Percentiles rank a stretch among this genome's conserved stretches.
phyloP scores from a whole-genome alignment of 2,329 filamentous ascomycete genomes.

The Botryotinia convoluta region DNA sequence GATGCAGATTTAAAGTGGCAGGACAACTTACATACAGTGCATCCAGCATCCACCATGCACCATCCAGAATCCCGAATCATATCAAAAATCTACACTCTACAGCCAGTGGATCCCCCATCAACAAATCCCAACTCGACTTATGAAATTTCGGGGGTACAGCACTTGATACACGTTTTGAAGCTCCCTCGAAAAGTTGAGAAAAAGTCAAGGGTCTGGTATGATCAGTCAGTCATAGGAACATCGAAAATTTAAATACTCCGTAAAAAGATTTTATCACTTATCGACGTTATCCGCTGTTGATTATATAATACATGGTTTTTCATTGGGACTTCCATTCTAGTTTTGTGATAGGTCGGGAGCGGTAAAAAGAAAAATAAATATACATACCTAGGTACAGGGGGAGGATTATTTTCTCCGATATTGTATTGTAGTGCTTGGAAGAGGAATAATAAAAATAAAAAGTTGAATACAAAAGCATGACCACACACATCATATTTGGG shows the following conservation, averaged over 20 bases:
- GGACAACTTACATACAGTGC: not conserved
- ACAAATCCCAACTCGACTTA: no score
- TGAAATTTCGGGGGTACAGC: no score
- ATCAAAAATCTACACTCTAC: no score
- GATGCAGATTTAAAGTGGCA: not conserved
- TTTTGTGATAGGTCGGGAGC: not conserved
- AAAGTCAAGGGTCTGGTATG: no score
- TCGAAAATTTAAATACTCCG: no score
- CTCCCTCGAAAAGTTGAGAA: no score
- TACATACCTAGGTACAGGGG: not conserved
- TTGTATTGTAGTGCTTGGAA: not conserved
- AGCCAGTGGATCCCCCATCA: no score
- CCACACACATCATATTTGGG: not conserved
- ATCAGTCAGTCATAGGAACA: no score
- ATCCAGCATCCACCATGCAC: not conserved
- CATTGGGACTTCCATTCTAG: no score
- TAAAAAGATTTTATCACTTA: not conserved
- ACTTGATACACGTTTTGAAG: no score
- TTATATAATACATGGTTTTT: not conserved
- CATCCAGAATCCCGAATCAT: not conserved
- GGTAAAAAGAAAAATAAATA: not conserved
- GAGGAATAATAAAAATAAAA: not conserved
- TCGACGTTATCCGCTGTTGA: constrained; percentile 10
- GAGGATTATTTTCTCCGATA: not conserved
- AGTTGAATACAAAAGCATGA: not conserved